phyloP scores from a whole-genome alignment of 2,329 filamentous ascomycete species.

The Parastagonospora avenae region DNA sequence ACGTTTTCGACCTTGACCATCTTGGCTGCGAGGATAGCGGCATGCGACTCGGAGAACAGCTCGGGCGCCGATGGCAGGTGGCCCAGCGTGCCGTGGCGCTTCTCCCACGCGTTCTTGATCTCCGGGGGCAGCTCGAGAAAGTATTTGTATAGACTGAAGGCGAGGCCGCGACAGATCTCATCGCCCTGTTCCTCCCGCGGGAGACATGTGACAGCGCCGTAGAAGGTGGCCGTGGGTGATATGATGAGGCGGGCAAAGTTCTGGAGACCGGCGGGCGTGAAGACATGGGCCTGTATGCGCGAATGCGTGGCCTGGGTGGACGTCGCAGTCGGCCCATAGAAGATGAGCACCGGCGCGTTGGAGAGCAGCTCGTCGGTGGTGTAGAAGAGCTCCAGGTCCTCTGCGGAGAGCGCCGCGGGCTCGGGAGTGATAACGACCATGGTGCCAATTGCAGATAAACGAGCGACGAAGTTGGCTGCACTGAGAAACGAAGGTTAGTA shows the following conservation, averaged over 20 bases:
- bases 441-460: constrained; percentile 45
- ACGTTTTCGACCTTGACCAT: constrained; percentile 84
- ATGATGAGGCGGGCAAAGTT: constrained; percentile 91
- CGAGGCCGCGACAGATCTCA: constrained; percentile 86
- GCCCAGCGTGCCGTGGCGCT: constrained; percentile 57
- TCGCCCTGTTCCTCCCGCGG: constrained; percentile 95
- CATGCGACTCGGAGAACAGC: constrained; percentile 90
- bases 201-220: constrained; percentile 85
- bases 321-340: constrained; percentile 89
- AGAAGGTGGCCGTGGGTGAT: constrained; percentile 89
- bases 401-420: constrained; percentile 75
- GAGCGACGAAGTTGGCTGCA: constrained; percentile 32
- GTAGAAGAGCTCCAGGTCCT: constrained; percentile 86
- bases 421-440: constrained; percentile 86
- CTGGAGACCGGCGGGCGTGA: constrained; percentile 85
- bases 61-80: constrained; percentile 67
- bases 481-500: neutral
- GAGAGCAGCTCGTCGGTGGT: constrained; percentile 82
- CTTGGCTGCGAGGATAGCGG: constrained; percentile 82
- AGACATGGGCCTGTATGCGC: constrained; percentile 91
- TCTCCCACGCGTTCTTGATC: constrained; percentile 73
- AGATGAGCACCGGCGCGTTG: constrained; percentile 82
- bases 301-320: constrained; percentile 89
- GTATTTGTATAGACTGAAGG: constrained; percentile 93
- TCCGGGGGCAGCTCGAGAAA: constrained; percentile 82